These are phyloP conservation scores for Plenodomus tracheiphilus DNA, from an alignment of 2,329 filamentous ascomycete species.

Conservation along the genomic window DNA sequence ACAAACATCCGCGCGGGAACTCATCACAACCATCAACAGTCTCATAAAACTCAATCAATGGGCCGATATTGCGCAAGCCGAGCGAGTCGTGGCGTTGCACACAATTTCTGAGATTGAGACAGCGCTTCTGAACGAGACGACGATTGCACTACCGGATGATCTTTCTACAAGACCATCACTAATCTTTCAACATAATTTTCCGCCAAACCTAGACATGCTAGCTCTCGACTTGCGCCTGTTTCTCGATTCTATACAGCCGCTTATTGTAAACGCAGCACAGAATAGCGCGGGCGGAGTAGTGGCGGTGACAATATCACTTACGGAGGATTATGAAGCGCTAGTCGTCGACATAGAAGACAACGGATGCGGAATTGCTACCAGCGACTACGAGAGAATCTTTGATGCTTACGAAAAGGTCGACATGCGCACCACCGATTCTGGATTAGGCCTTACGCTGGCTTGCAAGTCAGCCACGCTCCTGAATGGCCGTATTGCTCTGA, in stretches of 20 bases:
- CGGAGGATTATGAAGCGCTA: constrained; percentile 34
- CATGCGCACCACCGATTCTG: constrained; percentile 44
- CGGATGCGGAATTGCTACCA: constrained; percentile 45
- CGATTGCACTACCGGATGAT: constrained; percentile 34
- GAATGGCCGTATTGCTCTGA: constrained; percentile 44
- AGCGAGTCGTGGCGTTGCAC: constrained; percentile 26
- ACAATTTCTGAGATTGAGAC: constrained; percentile 39
- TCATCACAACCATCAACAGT: constrained; percentile 52
- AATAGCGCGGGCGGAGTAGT: constrained; percentile 46
- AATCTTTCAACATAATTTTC: constrained; percentile 39
- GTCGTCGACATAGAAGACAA: constrained; percentile 50
- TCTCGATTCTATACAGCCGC: constrained; percentile 49
- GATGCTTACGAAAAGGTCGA: constrained; percentile 50
- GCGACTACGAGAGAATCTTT: constrained; percentile 48
- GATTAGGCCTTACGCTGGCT: constrained; percentile 51
- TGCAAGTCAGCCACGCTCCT: constrained; percentile 48
- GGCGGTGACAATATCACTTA: constrained; percentile 38
- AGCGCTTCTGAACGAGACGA: constrained; percentile 36
- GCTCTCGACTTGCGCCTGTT: constrained; percentile 46
- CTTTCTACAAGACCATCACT: constrained; percentile 32
- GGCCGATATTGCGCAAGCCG: constrained; percentile 37
- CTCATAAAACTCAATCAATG: constrained; percentile 50
- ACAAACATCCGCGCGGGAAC: constrained; percentile 46
- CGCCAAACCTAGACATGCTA: constrained; percentile 35
- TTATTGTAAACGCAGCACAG: constrained; percentile 50